These are phyloP conservation scores for Paramecium caudatum DNA, from an alignment of 73 alveolate species.

Conservation along the genomic window DNA sequence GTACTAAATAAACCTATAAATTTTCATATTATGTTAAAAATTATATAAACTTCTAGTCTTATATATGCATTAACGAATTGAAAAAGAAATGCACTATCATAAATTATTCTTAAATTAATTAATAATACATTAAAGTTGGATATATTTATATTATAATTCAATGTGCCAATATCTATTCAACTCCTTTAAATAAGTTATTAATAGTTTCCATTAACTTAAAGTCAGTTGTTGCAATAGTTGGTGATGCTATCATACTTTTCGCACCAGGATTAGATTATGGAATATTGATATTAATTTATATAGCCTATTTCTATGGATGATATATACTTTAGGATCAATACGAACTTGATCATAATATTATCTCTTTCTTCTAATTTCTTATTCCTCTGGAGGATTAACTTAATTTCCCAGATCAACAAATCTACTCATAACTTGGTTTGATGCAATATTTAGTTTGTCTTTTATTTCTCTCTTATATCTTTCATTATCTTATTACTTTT, in stretches of 20 bases:
- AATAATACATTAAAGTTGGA: too few species aligned
- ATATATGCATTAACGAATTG: background rate
- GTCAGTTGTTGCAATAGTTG: background rate
- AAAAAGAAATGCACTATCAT: too few species aligned
- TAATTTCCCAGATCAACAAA: constrained; percentile 5
- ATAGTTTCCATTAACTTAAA: constrained; percentile 8
- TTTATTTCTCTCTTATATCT: background rate
- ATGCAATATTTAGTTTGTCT: background rate
- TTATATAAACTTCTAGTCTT: too few species aligned
- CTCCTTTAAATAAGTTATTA: too few species aligned
- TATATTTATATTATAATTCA: too few species aligned
- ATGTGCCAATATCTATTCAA: too few species aligned
- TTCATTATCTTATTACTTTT: constrained; percentile 7
- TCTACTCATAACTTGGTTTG: background rate
- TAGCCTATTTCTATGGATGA: background rate
- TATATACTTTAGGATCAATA: background rate
- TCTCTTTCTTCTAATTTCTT: constrained; percentile 10
- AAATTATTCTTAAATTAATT: too few species aligned
- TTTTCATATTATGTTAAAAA: too few species aligned
- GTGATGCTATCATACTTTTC: background rate
- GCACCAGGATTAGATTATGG: background rate
- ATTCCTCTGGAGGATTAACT: constrained; percentile 42
- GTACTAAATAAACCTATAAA: too few species aligned
- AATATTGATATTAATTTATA: background rate
- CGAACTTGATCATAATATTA: constrained; percentile 34